A percentile compares a stretch with the other conserved stretches of the same genome.
Evolutionary conservation across 75 land plant species (phyloP).

Genomic region (Pinus taeda): DNA sequence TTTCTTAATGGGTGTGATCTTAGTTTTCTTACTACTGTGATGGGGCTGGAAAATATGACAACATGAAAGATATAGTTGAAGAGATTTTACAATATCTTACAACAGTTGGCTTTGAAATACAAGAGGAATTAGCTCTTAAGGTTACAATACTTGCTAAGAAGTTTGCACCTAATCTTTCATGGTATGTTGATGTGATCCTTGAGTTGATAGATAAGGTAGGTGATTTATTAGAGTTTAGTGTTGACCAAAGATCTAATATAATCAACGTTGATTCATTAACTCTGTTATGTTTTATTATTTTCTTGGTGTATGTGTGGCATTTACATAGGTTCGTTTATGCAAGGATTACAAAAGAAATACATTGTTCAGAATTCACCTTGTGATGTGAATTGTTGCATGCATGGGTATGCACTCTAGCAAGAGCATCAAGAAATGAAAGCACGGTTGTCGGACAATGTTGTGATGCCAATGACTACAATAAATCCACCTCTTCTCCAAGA

Average conservation of each 20-base stretch:
- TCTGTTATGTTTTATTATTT: constrained; percentile 41
- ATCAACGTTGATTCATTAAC: too few species aligned
- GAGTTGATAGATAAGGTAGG: too few species aligned
- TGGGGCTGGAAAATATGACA: constrained; percentile 53
- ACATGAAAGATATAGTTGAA: too few species aligned
- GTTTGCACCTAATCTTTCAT: too few species aligned
- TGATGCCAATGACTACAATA: constrained; percentile 45
- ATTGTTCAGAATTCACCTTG: constrained; percentile 93
- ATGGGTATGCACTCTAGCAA: constrained; percentile 91
- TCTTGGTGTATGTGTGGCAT: constrained; percentile 97
- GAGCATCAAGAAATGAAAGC: constrained; percentile 89
- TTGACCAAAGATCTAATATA: too few species aligned
- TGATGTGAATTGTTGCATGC: constrained; percentile 90
- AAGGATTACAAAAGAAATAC: constrained; percentile 77
- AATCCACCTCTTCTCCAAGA: constrained; percentile 74
- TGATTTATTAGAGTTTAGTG: too few species aligned
- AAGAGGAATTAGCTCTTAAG: too few species aligned
- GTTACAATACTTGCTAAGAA: too few species aligned
- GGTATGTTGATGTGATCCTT: too few species aligned
- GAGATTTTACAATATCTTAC: too few species aligned
- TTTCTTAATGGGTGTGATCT: constrained; percentile 95
- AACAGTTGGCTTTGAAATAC: too few species aligned
- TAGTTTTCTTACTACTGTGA: constrained; percentile 94
- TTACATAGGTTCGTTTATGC: constrained; percentile 71
- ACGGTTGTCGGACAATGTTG: constrained; percentile 60